Evolutionary conservation across 257 asterid genomes (phyloP), one percentile per base, ranked within the genome.

Genomic region (Galeopsis tetrahit): DNA sequence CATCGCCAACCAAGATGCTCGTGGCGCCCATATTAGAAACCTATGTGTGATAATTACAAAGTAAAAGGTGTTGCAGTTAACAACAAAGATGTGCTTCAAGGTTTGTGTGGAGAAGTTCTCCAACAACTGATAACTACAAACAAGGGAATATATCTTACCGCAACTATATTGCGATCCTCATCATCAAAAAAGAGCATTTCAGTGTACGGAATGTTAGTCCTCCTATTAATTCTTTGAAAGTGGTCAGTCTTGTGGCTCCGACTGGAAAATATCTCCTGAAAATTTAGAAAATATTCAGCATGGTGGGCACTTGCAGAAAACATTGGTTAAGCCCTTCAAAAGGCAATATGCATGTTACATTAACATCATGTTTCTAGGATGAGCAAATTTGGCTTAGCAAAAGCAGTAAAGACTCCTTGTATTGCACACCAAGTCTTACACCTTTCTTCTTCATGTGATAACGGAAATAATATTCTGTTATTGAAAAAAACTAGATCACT

Each of bases 151-250:
- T 61, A 73, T 72, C 75, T 74, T 85, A 90, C 97, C 43, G 96
- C 83, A 70, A 85, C 82, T 63, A 88, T 90, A 74, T 90, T 93
- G 64, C 95, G 92, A 76, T 90, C 80, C 77, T 93, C 98, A 63
- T 93, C 98, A 58, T 93, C 98, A 44, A 90, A 93, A 75, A 93
- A 93, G 74, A 93, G 90, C 97, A 93, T 93, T 72, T 84, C 88
- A 42, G 83, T 82, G 77, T 83, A 93, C 17, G 96, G 90, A 64
- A 88, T 76, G 17, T 81, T 73, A 21, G 97, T 93, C 68, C 76
- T 90, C 75, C 84, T 64, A 52, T 82, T 70, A 60, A 93, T 88
- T 74, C 76, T 85, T 78, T 88, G 91, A 44, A 93, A 93, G 81
- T 93, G 97, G 10, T 90, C 97, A 0, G 95, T 93, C 88, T 93